These are phyloP conservation scores for Maudiozyma humilis DNA, from an alignment of 1,139 yeast species.

Conservation along the genomic window DNA sequence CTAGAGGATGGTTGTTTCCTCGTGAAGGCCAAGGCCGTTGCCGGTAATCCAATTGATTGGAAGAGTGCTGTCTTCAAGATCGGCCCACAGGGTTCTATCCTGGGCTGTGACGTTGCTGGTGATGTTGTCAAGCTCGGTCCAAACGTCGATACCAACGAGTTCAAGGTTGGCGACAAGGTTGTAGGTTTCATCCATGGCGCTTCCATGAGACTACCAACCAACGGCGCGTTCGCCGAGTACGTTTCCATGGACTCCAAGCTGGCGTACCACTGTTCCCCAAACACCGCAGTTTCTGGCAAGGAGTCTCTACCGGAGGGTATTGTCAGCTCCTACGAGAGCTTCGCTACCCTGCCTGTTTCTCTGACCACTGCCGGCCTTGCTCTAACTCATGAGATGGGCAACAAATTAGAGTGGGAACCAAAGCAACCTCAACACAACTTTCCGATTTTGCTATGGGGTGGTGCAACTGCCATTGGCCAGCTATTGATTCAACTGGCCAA, in stretches of 20 bases:
- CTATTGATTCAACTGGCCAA: slow-evolving; percentile 44
- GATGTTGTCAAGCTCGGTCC: slow-evolving; percentile 48
- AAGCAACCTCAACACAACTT: slow-evolving; percentile 8
- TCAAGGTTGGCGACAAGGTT: slow-evolving; percentile 49
- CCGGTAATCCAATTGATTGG: slow-evolving; percentile 71
- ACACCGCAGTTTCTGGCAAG: slow-evolving; percentile 1
- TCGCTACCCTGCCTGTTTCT: slow-evolving; percentile 50
- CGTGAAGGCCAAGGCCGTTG: slow-evolving; percentile 49
- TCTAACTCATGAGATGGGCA: slow-evolving; percentile 19
- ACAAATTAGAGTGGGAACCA: slow-evolving; percentile 18
- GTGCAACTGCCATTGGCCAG: slow-evolving; percentile 47
- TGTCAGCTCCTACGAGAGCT: slow-evolving; percentile 48
- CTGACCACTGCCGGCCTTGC: slow-evolving; percentile 39
- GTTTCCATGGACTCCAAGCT: slow-evolving; percentile 35
- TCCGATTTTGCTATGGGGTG: slow-evolving; percentile 46
- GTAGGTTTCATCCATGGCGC: slow-evolving; percentile 44
- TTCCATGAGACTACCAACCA: slow-evolving; percentile 28
- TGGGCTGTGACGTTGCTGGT: slow-evolving; percentile 56
- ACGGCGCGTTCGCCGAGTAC: slow-evolving; percentile 58
- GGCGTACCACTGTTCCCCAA: slow-evolving; percentile 30
- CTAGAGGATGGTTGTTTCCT: slow-evolving; percentile 39
- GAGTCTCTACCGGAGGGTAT: slow-evolving; percentile 31
- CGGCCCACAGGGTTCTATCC: slow-evolving; percentile 39
- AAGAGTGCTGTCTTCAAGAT: slow-evolving; percentile 40
- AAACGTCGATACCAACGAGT: slow-evolving; percentile 34